Evolutionary conservation across 108 stramenopile genomes (phyloP), one percentile per base, ranked within the genome.

Genomic region (Nitzschia palea): DNA sequence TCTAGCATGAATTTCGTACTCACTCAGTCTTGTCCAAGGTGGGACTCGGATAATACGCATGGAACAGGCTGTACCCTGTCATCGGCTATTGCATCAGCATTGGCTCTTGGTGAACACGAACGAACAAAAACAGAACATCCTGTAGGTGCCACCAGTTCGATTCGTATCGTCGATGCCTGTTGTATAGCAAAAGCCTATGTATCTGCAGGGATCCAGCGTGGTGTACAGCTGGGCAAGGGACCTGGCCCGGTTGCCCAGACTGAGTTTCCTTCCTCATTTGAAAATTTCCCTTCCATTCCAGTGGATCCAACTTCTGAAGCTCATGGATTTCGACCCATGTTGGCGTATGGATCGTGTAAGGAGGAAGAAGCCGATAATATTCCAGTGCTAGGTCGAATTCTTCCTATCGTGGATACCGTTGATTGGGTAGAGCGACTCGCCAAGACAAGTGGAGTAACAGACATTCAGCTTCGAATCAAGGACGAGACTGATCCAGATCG

Each of bases 1-100:
- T 18, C n/a, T n/a, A n/a, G n/a, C n/a, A n/a, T n/a, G n/a, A n/a
- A n/a, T n/a, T n/a, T n/a, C n/a, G n/a, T n/a, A n/a, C n/a, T n/a
- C n/a, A n/a, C n/a, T n/a, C n/a, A n/a, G n/a, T n/a, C n/a, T n/a
- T n/a, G 65, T 32, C 2, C 26, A 70, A 80, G 62, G 86, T 73
- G 71, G 71, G 63, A 90, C 51, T 80, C 94, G 1, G 71, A 75
- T n/a, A 68, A 91, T 62, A 91, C 93, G 0, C 93, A 95, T 71
- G 93, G 93, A 15, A 95, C 93, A 10, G 93, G 93, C 36, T 97
- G 96, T 68, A 96, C 95, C 18, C 78, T 97, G 12, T 91, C 89
- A 6, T 89, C 94, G 8, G 85, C 94, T 3, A 86, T 95, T 71
- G 92, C 94, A 15, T 77, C 95, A 14, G 90, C 91, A 27, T 78